A percentile compares a stretch with the other conserved stretches of the same genome.
Evolutionary conservation across 108 stramenopile species (phyloP).

Genomic region (Pseudonitzschia pungens): DNA sequence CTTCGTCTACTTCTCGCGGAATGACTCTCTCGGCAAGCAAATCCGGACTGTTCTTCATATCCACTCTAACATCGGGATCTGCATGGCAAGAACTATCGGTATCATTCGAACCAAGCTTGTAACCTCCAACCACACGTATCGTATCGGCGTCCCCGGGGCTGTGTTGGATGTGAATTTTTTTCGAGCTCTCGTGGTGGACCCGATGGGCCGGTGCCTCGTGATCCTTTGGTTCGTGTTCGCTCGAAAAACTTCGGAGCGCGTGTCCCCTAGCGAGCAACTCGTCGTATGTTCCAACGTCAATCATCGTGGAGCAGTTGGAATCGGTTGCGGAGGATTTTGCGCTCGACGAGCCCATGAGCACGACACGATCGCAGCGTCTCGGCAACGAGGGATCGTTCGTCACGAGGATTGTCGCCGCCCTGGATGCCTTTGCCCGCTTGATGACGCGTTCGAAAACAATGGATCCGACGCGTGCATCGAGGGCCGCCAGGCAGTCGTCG

Average conservation of each 20-base stretch:
- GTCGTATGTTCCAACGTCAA: conserved; percentile 76
- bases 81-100: conserved; percentile 50
- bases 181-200: neutral
- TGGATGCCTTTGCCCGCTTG: conserved; percentile 43
- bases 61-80: conserved; percentile 60
- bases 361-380: conserved; percentile 69
- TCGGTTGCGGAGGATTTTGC: conserved; percentile 3
- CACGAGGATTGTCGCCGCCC: conserved; percentile 68
- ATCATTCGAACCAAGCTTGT: conserved; percentile 19
- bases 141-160: conserved; percentile 1
- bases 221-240: neutral
- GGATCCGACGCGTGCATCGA: conserved; percentile 73
- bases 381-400: conserved; percentile 83
- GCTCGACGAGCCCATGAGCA: conserved; percentile 47
- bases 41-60: conserved; percentile 48
- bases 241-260: conserved; percentile 42
- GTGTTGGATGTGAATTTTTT: neutral
- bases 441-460: conserved; percentile 67
- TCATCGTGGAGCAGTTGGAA: conserved; percentile 53
- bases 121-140: conserved; percentile 32
- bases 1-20: conserved; percentile 17
- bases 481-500: conserved; percentile 66
- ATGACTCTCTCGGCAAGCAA: conserved; percentile 41
- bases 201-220: neutral
- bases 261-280: conserved; percentile 67